Percentiles rank a stretch among this genome's conserved stretches.
Evolutionary conservation across 208 protist species (phyloP).

Genomic region (Crithidia sp.): DNA sequence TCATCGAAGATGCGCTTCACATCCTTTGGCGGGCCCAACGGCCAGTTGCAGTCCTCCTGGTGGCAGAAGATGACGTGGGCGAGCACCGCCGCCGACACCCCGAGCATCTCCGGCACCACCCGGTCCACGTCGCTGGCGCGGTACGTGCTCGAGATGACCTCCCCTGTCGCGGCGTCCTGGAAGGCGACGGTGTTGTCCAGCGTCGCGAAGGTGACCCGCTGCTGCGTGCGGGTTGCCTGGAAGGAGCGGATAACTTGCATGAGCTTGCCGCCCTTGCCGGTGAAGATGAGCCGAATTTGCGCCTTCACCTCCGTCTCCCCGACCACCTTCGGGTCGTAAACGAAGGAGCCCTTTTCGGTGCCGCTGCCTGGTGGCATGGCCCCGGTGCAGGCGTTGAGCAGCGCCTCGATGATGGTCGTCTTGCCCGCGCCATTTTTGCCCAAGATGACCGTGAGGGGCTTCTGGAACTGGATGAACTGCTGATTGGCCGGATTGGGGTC

Average conservation of each 20-base stretch:
- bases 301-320: constrained; percentile 96
- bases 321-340: constrained; percentile 97
- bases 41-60: constrained; percentile 99
- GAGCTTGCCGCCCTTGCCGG: constrained; percentile 74
- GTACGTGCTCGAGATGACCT: constrained; percentile 84
- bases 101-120: constrained; percentile 96
- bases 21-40: constrained; percentile 89
- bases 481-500: constrained; percentile 80
- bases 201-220: constrained; percentile 91
- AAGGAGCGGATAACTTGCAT: constrained; percentile 94
- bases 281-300: constrained; percentile 96
- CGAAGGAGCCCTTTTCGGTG: constrained; percentile 94
- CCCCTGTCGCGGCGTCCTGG: constrained; percentile 84
- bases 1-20: constrained; percentile 99
- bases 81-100: constrained; percentile 97
- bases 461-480: constrained; percentile 96
- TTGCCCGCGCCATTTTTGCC: constrained; percentile 98
- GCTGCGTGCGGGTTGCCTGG: constrained; percentile 88
- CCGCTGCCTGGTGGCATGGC: constrained; percentile 96
- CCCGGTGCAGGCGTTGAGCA: constrained; percentile 97
- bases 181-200: constrained; percentile 95
- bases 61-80: constrained; percentile 98
- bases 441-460: constrained; percentile 99
- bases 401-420: constrained; percentile 98
- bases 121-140: constrained; percentile 96